Evolutionary conservation across 805 yeast species (phyloP).

Genomic region (Saccharomycopsis vini): DNA sequence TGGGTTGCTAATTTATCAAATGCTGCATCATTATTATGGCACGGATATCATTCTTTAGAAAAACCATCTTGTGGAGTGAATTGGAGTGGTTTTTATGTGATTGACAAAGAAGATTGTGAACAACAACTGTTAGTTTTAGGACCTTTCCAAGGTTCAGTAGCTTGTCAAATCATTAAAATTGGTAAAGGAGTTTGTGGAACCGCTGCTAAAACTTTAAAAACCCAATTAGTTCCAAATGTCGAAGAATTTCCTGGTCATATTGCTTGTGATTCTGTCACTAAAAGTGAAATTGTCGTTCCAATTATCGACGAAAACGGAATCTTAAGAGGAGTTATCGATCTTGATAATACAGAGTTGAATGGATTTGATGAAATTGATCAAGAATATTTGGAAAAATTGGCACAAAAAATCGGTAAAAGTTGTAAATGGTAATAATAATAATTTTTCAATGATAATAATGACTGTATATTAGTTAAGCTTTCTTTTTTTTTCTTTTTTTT

Average conservation of each 20-base stretch:
- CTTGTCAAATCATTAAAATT: slow-evolving; percentile 72
- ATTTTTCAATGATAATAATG: too few relatives aligned
- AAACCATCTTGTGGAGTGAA: slow-evolving; percentile 41
- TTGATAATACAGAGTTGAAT: slow-evolving; percentile 58
- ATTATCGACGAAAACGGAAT: slow-evolving; percentile 37
- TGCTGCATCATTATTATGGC: slow-evolving; percentile 81
- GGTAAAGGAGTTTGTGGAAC: slow-evolving; percentile 92
- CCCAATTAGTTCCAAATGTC: slow-evolving; percentile 77
- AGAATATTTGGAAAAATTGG: slow-evolving; percentile 50
- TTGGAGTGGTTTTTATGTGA: slow-evolving; percentile 90
- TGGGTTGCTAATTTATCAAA: slow-evolving; percentile 91
- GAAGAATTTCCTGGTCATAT: slow-evolving; percentile 82
- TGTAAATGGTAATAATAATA: slow-evolving; percentile 37
- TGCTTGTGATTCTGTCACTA: slow-evolving; percentile 94
- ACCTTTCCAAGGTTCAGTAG: slow-evolving; percentile 95
- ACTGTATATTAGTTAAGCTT: too few relatives aligned
- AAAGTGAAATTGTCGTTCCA: slow-evolving; percentile 91
- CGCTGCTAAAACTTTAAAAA: slow-evolving; percentile 49
- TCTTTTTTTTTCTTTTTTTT: too few relatives aligned
- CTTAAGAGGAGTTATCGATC: slow-evolving; percentile 71
- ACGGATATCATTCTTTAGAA: slow-evolving; percentile 61
- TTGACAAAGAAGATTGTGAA: slow-evolving; percentile 26
- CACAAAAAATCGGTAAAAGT: slow-evolving; percentile 38
- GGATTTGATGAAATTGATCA: slow-evolving; percentile 67
- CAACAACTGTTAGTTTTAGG: slow-evolving; percentile 55